Evolutionary conservation across 1,284 basidiomycete species (phyloP).

Genomic region (Inonotus obliquus): DNA sequence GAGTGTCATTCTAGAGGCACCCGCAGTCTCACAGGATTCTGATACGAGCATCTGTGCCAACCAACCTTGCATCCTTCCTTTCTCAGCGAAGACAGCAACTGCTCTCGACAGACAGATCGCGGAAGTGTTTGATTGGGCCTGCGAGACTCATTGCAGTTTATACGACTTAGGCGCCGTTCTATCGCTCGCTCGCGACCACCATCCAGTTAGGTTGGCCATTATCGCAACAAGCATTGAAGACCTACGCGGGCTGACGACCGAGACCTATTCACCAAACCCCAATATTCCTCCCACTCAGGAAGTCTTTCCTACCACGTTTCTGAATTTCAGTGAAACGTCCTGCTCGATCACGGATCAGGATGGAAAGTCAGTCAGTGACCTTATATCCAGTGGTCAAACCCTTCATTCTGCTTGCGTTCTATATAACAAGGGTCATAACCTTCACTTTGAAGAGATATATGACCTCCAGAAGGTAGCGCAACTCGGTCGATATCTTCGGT

Average conservation of each 20-base stretch:
- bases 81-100: slow-evolving; percentile 11
- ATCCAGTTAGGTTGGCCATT: slow-evolving; percentile 9
- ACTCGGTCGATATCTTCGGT: not conserved
- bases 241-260: not conserved
- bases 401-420: not conserved
- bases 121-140: slow-evolving; percentile 4
- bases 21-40: not conserved
- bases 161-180: slow-evolving; percentile 15
- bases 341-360: not conserved
- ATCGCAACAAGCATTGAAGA: not conserved
- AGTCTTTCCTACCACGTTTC: not conserved
- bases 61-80: slow-evolving; percentile 8
- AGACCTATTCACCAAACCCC: not conserved
- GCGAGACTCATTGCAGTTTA: slow-evolving; percentile 1
- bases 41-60: no score
- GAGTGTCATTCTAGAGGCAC: slow-evolving; percentile 9
- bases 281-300: not conserved
- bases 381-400: not conserved
- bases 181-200: slow-evolving; percentile 11
- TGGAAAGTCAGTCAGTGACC: not conserved
- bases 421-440: slow-evolving; percentile 7
- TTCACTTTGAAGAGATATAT: slow-evolving; percentile 5
- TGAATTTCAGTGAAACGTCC: not conserved
- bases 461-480: not conserved
- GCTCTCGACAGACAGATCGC: slow-evolving; percentile 3